These are phyloP conservation scores for Zostera marina DNA, from an alignment of 116 monocot species.

Conservation along the genomic window DNA sequence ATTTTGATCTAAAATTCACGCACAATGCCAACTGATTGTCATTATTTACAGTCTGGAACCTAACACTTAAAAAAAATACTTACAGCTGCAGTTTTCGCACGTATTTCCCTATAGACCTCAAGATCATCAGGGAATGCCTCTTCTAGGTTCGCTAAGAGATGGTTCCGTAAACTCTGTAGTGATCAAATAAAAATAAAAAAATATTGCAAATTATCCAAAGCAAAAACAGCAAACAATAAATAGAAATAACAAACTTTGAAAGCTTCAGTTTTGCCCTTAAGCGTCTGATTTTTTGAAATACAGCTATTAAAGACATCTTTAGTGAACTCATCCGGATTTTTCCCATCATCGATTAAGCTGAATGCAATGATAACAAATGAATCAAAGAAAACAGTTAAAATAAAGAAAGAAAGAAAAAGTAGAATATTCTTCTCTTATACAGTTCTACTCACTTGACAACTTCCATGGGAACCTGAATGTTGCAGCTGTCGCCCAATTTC, in stretches of 20 bases:
- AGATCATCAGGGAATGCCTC: constrained; percentile 83
- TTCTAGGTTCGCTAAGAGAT: constrained; percentile 75
- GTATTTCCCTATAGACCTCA: constrained; percentile 62
- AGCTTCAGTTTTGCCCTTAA: constrained; percentile 88
- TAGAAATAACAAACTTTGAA: constrained; percentile 58
- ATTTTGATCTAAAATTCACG: too few species aligned
- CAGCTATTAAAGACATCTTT: constrained; percentile 76
- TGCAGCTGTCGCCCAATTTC: constrained; percentile 62
- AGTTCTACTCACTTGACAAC: constrained; percentile 58
- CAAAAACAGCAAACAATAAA: background rate
- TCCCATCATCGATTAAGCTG: constrained; percentile 94
- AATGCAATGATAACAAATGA: background rate
- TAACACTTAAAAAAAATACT: too few species aligned
- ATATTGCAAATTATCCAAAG: background rate
- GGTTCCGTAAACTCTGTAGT: constrained; percentile 40
- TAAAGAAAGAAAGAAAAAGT: too few species aligned
- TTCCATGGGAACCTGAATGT: constrained; percentile 90
- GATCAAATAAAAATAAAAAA: background rate
- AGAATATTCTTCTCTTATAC: background rate
- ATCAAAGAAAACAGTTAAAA: too few species aligned
- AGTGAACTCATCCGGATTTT: constrained; percentile 94
- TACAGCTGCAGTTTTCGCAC: constrained; percentile 66
- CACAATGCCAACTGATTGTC: too few species aligned
- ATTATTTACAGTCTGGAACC: too few species aligned
- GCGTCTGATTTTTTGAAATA: constrained; percentile 84